phyloP scores from a whole-genome alignment of 768 basidiomycete species.

The Kockovaella imperatae region DNA sequence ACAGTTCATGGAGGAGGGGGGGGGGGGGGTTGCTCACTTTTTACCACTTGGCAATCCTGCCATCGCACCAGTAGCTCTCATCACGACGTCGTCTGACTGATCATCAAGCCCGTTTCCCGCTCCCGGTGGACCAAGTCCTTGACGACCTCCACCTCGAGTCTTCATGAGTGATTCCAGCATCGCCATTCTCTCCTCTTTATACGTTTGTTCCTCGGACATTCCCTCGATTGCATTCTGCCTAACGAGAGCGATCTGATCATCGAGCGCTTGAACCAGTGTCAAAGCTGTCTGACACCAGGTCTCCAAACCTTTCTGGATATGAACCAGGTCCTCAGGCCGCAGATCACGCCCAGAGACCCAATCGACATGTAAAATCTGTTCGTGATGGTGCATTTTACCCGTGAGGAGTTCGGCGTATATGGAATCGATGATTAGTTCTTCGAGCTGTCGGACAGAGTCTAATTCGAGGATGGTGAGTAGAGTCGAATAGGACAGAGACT shows the following conservation, averaged over 20 bases:
- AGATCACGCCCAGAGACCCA: slow-evolving; percentile 88
- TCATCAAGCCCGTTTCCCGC: too few species aligned
- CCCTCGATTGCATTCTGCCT: neutral
- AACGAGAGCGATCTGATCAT: slow-evolving; percentile 55
- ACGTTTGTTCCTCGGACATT: slow-evolving; percentile 8
- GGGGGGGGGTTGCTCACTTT: too few species aligned
- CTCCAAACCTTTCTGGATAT: slow-evolving; percentile 21
- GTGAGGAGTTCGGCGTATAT: slow-evolving; percentile 85
- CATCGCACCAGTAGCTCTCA: slow-evolving; percentile 3
- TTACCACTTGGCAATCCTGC: too few species aligned
- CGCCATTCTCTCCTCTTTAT: slow-evolving; percentile 14
- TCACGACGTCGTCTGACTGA: too few species aligned
- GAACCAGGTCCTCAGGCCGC: slow-evolving; percentile 9
- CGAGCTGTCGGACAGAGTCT: slow-evolving; percentile 73
- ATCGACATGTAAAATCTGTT: slow-evolving; percentile 80
- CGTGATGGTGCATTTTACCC: slow-evolving; percentile 88
- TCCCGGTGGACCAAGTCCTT: neutral
- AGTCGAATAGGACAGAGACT: slow-evolving; percentile 40
- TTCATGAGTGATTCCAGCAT: neutral
- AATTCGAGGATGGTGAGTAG: slow-evolving; percentile 67
- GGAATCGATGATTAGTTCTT: slow-evolving; percentile 93
- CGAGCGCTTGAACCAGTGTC: slow-evolving; percentile 62
- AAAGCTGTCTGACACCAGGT: slow-evolving; percentile 54
- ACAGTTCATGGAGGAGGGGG: too few species aligned
- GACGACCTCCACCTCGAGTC: slow-evolving; percentile 5